Percentiles rank a stretch among this genome's conserved stretches.
Evolutionary conservation across 1,284 basidiomycete genomes (phyloP).

Genomic region (Marasmius oreades): DNA sequence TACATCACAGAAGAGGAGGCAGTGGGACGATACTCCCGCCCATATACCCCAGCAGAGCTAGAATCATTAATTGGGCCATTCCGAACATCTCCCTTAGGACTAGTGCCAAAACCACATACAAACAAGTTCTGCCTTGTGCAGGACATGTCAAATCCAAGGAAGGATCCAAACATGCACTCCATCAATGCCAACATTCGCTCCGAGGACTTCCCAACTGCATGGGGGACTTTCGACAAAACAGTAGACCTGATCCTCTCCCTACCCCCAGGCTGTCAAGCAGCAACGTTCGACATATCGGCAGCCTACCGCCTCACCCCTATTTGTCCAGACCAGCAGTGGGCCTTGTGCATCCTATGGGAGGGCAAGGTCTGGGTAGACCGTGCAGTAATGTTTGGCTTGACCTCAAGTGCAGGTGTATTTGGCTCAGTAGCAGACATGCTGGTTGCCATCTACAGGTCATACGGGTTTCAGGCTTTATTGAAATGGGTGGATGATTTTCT

Average conservation of each 20-base stretch:
- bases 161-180: conserved; percentile 20
- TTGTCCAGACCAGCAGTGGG: conserved; percentile 15
- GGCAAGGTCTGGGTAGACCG: conserved; percentile 3
- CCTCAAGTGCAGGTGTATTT: conserved; percentile 34
- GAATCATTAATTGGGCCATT: conserved; percentile 34
- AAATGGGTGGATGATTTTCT: conserved; percentile 45
- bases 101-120: conserved; percentile 30
- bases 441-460: conserved; percentile 25
- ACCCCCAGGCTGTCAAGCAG: conserved; percentile 27
- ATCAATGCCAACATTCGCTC: conserved; percentile 27
- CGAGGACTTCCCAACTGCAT: conserved; percentile 30
- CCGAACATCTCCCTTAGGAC: conserved; percentile 31
- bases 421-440: conserved; percentile 35
- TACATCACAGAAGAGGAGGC: conserved; percentile 29
- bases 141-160: conserved; percentile 32
- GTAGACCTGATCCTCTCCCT: conserved; percentile 20
- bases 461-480: conserved; percentile 20
- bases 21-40: conserved; percentile 29
- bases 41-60: conserved; percentile 24
- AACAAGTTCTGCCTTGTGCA: conserved; percentile 28
- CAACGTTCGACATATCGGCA: too few relatives aligned
- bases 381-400: conserved; percentile 26
- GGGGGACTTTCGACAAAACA: conserved; percentile 30
- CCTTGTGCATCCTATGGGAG: conserved; percentile 8
- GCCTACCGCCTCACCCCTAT: too few relatives aligned